phyloP scores from a whole-genome alignment of 2,329 filamentous ascomycete species.

The Sphaerulina vaccinii region DNA sequence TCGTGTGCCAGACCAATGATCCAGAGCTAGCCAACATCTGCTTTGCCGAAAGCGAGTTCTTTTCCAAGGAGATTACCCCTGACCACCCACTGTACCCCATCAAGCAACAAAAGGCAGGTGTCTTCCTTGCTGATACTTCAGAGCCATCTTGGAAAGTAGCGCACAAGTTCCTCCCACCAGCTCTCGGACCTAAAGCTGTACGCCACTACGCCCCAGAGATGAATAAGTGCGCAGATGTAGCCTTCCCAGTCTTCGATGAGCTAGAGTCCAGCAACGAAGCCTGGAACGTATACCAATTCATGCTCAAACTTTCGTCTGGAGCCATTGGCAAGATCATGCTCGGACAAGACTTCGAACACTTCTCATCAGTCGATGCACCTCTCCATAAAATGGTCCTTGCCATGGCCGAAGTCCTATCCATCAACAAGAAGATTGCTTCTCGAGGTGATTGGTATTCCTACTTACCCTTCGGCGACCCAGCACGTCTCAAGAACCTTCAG shows the following conservation, averaged over 20 bases:
- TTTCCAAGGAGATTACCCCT: slow-evolving; percentile 44
- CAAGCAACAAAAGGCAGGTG: slow-evolving; percentile 34
- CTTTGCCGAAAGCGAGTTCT: slow-evolving; percentile 40
- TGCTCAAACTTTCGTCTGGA: slow-evolving; percentile 49
- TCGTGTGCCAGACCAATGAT: slow-evolving; percentile 40
- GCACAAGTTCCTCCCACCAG: slow-evolving; percentile 63
- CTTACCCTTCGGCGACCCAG: slow-evolving; percentile 59
- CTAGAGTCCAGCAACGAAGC: slow-evolving; percentile 49
- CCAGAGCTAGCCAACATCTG: slow-evolving; percentile 37
- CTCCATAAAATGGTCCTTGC: slow-evolving; percentile 52
- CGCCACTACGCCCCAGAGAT: slow-evolving; percentile 61
- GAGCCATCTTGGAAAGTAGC: slow-evolving; percentile 51
- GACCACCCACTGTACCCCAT: slow-evolving; percentile 37
- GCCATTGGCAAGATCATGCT: slow-evolving; percentile 48
- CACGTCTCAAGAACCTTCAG: slow-evolving; percentile 41
- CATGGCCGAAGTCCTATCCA: slow-evolving; percentile 52
- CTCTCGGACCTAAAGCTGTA: slow-evolving; percentile 59
- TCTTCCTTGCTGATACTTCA: slow-evolving; percentile 49
- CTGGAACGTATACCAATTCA: slow-evolving; percentile 52
- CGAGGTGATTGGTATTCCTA: slow-evolving; percentile 57
- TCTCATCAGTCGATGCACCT: slow-evolving; percentile 44
- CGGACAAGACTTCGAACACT: slow-evolving; percentile 48
- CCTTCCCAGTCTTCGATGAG: slow-evolving; percentile 49
- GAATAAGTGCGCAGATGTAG: slow-evolving; percentile 54
- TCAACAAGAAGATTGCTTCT: slow-evolving; percentile 60